phyloP scores from a whole-genome alignment of 2,329 filamentous ascomycete species.

The Aspergillus flavus region DNA sequence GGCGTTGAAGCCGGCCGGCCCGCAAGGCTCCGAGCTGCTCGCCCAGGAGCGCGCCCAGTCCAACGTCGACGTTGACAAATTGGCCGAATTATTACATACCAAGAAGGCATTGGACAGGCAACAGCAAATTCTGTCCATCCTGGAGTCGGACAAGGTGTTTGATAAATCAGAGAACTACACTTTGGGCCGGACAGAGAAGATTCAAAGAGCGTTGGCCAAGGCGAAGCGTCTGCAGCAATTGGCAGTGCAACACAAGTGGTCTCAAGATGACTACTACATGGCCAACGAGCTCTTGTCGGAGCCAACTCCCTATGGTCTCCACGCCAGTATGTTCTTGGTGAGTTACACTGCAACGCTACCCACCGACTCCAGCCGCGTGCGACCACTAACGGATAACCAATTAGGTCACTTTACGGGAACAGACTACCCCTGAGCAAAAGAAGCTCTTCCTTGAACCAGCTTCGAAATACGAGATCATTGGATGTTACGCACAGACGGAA shows the following conservation, averaged over 20 bases:
- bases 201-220: slow-evolving; percentile 69
- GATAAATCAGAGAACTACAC: slow-evolving; percentile 81
- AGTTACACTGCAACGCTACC: slow-evolving; percentile 19
- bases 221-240: slow-evolving; percentile 72
- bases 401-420: slow-evolving; percentile 68
- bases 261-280: slow-evolving; percentile 61
- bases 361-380: not conserved
- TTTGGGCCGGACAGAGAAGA: slow-evolving; percentile 67
- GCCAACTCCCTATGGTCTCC: slow-evolving; percentile 72
- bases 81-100: slow-evolving; percentile 71
- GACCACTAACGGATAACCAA: slow-evolving; percentile 14
- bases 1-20: slow-evolving; percentile 65
- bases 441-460: slow-evolving; percentile 71
- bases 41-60: slow-evolving; percentile 68
- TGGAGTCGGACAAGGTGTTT: slow-evolving; percentile 70
- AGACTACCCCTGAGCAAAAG: slow-evolving; percentile 73
- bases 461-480: slow-evolving; percentile 70
- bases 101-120: slow-evolving; percentile 65
- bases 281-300: slow-evolving; percentile 73
- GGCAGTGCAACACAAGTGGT: slow-evolving; percentile 68
- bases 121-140: slow-evolving; percentile 62
- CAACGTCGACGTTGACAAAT: slow-evolving; percentile 66
- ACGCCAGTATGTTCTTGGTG: slow-evolving; percentile 71
- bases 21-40: slow-evolving; percentile 71
- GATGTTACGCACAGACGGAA: slow-evolving; percentile 81